These are phyloP conservation scores for Trichophaea hybrida DNA, from an alignment of 2,329 filamentous ascomycete species.

Conservation along the genomic window DNA sequence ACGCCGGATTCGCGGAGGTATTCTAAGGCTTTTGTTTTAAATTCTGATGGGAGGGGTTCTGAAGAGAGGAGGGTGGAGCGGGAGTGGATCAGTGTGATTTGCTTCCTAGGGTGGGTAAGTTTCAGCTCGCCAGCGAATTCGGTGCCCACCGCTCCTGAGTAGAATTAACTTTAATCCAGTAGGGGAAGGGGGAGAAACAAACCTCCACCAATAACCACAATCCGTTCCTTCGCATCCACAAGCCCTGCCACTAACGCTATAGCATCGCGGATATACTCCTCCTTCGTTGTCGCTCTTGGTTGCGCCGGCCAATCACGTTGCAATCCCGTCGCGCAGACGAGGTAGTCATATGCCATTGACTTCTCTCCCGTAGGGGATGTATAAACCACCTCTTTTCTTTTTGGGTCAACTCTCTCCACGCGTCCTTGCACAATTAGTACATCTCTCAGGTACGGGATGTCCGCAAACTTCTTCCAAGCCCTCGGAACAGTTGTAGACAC, in stretches of 20 bases:
- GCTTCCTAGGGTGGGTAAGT: constrained; percentile 45
- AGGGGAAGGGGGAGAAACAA: constrained; percentile 13
- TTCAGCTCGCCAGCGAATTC: constrained; percentile 74
- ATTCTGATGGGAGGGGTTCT: constrained; percentile 55
- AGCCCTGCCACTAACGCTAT: not conserved
- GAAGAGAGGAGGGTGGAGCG: constrained; percentile 54
- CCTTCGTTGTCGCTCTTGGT: constrained; percentile 48
- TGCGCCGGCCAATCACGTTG: constrained; percentile 58
- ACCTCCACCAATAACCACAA: constrained; percentile 62
- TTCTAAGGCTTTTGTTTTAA: constrained; percentile 47
- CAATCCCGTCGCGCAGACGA: constrained; percentile 58
- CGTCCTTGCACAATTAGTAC: constrained; percentile 53
- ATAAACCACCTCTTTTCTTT: constrained; percentile 43
- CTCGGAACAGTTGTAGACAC: constrained; percentile 45
- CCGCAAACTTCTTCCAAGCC: constrained; percentile 54
- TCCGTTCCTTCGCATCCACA: constrained; percentile 31
- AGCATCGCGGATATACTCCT: constrained; percentile 49
- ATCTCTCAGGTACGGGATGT: constrained; percentile 52
- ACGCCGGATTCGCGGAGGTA: constrained; percentile 48
- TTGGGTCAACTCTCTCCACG: constrained; percentile 45
- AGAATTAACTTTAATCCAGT: not conserved
- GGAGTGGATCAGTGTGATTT: constrained; percentile 63
- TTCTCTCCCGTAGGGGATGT: constrained; percentile 10
- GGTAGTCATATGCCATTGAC: constrained; percentile 49
- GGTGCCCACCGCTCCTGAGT: constrained; percentile 55